phyloP scores from a whole-genome alignment of 495 filamentous ascomycete genomes.

The Penicillium pancosmium region DNA sequence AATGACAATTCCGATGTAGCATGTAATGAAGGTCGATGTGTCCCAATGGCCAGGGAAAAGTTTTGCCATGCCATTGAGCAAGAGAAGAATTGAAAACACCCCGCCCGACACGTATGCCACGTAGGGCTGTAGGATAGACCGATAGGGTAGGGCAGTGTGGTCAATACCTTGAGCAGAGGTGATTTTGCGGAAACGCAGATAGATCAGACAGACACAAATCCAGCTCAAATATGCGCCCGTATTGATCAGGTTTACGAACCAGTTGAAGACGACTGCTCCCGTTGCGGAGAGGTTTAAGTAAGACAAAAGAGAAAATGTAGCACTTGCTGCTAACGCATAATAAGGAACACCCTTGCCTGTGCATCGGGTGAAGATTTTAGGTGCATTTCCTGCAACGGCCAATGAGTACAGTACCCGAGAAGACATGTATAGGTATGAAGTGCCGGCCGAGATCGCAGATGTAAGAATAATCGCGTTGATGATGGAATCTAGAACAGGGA shows the following conservation, averaged over 20 bases:
- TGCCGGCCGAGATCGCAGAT: not conserved
- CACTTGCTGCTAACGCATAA: not conserved
- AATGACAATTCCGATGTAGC: no score
- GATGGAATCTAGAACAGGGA: not conserved
- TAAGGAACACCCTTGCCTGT: not conserved
- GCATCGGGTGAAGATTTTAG: not conserved
- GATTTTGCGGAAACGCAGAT: not conserved
- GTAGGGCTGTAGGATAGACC: no score
- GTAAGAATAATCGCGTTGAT: not conserved
- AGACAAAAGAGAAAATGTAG: not conserved
- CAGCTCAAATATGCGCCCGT: not conserved
- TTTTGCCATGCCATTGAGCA: no score
- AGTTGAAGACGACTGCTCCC: not conserved
- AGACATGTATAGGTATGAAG: not conserved
- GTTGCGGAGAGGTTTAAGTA: not conserved
- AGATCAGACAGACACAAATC: not conserved
- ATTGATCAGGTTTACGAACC: constrained; percentile 1
- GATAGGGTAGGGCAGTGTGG: no score
- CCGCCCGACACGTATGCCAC: no score
- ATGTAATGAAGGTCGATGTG: no score
- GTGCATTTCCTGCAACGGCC: not conserved
- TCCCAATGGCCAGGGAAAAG: no score
- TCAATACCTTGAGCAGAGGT: not conserved
- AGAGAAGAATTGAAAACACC: no score
- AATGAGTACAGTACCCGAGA: not conserved